A percentile compares a stretch with the other conserved stretches of the same genome.
Evolutionary conservation across 345 rosid species (phyloP).

Genomic region (Citrus cavaleriei): DNA sequence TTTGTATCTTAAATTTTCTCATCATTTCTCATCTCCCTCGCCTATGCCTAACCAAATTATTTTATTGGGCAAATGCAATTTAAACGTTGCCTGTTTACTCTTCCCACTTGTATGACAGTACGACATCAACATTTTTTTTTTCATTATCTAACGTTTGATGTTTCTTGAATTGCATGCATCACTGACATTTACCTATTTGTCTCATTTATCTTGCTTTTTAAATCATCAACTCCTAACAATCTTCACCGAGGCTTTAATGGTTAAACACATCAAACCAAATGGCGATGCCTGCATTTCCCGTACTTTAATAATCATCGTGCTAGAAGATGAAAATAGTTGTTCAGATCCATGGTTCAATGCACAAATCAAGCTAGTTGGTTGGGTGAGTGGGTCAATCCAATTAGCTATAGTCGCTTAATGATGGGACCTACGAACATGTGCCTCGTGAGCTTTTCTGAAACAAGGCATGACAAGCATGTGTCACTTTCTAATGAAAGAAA

Average conservation of each 20-base stretch:
- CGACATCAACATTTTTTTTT: too few relatives aligned
- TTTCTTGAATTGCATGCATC: too few relatives aligned
- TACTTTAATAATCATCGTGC: too few relatives aligned
- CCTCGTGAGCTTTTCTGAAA: background rate
- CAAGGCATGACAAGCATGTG: background rate
- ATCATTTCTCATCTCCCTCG: too few relatives aligned
- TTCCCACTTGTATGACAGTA: background rate
- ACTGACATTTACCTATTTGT: background rate
- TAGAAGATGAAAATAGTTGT: too few relatives aligned
- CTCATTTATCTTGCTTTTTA: background rate
- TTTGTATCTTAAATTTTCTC: too few relatives aligned
- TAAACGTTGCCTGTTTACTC: too few relatives aligned
- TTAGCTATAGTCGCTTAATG: background rate
- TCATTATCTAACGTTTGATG: background rate
- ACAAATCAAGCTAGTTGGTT: background rate
- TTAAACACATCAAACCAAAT: too few relatives aligned
- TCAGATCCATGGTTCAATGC: background rate
- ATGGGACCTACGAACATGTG: slow-evolving; percentile 14
- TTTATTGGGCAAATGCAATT: too few relatives aligned
- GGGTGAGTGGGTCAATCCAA: background rate
- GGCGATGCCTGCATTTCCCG: too few relatives aligned
- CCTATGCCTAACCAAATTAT: too few relatives aligned
- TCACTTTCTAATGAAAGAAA: background rate
- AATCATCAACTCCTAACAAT: background rate
- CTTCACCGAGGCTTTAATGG: too few relatives aligned